Percentiles rank a stretch among this genome's conserved stretches.
Evolutionary conservation across 257 asterid species (phyloP).

Genomic region (Rhazya stricta): DNA sequence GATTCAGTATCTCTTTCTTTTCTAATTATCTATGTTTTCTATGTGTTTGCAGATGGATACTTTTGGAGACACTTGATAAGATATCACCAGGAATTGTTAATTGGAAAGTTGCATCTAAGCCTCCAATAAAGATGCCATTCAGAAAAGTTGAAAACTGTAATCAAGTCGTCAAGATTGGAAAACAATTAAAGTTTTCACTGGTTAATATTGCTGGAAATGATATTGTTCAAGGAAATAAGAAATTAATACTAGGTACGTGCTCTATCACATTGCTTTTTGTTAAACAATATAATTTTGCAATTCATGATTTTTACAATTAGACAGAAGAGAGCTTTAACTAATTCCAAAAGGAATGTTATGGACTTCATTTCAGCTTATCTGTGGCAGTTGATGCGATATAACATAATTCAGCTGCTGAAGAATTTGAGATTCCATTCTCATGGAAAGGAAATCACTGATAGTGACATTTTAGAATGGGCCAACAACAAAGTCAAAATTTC

Average conservation of each 20-base stretch:
- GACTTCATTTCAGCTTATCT: conserved; percentile 66
- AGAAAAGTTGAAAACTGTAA: conserved; percentile 93
- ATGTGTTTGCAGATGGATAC: conserved; percentile 69
- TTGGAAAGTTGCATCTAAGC: conserved; percentile 88
- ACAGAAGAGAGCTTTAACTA: background rate
- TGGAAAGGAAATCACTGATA: conserved; percentile 82
- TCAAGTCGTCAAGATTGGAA: conserved; percentile 93
- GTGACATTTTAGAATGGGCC: conserved; percentile 88
- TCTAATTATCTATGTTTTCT: conserved; percentile 1
- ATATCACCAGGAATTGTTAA: conserved; percentile 87
- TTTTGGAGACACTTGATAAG: conserved; percentile 84
- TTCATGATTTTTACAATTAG: background rate
- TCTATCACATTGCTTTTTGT: background rate
- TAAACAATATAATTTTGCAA: background rate
- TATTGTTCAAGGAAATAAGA: conserved; percentile 94
- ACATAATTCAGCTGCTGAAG: conserved; percentile 86
- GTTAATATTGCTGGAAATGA: conserved; percentile 93
- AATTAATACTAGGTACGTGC: conserved; percentile 67
- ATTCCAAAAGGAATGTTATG: conserved; percentile 15
- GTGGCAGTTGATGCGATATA: conserved; percentile 91
- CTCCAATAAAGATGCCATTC: conserved; percentile 96
- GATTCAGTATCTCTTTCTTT: background rate
- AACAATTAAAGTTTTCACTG: conserved; percentile 82
- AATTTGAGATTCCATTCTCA: conserved; percentile 79
- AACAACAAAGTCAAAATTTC: conserved; percentile 65